Conservation (phyloP, 768 basidiomycete species). For the Mycena amicta region DNA sequence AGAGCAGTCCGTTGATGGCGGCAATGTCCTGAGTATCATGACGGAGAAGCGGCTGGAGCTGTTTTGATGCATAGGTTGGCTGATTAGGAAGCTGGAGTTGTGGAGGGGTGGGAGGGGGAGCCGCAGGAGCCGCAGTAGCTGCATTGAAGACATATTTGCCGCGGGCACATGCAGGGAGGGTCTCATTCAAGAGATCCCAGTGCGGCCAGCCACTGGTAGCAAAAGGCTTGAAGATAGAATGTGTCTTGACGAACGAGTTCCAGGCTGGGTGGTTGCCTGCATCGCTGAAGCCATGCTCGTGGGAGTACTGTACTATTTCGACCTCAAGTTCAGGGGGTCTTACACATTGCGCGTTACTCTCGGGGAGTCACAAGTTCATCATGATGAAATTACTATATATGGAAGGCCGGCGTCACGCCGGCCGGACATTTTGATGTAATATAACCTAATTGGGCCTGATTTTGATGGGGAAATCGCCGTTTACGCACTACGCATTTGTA, state of each 20-base stretch:
- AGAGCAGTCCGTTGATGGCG: neutral
- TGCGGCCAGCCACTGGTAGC: conserved; percentile 7
- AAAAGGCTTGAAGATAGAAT: conserved; percentile 9
- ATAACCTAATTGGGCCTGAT: too few species aligned
- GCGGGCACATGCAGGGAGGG: neutral
- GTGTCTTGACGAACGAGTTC: conserved; percentile 6
- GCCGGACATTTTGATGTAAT: too few species aligned
- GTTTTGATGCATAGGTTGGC: too few species aligned
- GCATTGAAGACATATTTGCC: conserved; percentile 6
- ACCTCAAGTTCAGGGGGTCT: too few species aligned
- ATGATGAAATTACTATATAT: too few species aligned
- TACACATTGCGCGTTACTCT: too few species aligned
- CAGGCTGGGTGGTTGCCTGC: conserved; percentile 1
- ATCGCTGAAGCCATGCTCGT: conserved; percentile 3
- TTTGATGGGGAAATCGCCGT: too few species aligned
- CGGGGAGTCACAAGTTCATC: too few species aligned
- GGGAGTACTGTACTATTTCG: too few species aligned
- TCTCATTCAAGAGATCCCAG: conserved; percentile 3
- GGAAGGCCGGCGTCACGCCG: too few species aligned
- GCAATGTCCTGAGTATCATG: neutral
- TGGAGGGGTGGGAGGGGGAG: neutral
- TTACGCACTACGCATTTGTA: too few species aligned
- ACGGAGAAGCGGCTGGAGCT: neutral
- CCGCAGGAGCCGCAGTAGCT: neutral
- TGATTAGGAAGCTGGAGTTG: neutral